These are phyloP conservation scores for Xerocomus minutiporus DNA, from an alignment of 1,284 basidiomycete species.

Conservation along the genomic window DNA sequence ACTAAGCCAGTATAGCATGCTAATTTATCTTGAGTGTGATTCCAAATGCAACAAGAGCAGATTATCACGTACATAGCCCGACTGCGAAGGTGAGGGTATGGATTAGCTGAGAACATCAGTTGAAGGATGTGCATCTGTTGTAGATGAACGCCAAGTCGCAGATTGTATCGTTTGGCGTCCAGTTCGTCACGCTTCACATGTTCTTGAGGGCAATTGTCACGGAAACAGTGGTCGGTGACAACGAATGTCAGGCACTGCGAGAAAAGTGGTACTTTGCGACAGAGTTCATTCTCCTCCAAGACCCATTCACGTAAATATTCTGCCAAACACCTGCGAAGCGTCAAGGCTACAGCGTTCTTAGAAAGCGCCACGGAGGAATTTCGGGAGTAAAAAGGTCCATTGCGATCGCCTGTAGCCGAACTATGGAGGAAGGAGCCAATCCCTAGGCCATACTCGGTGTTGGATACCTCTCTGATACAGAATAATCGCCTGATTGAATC, in stretches of 20 bases:
- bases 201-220: conserved; percentile 35
- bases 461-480: conserved; percentile 30
- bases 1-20: conserved; percentile 31
- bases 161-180: conserved; percentile 34
- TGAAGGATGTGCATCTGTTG: conserved; percentile 48
- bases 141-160: conserved; percentile 41
- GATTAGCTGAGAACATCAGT: conserved; percentile 18
- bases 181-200: conserved; percentile 33
- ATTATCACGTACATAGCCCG: conserved; percentile 20
- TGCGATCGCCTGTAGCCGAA: conserved; percentile 4
- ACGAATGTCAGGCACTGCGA: conserved; percentile 40
- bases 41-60: not conserved
- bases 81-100: conserved; percentile 9
- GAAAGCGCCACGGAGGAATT: conserved; percentile 1
- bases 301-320: conserved; percentile 32
- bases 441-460: conserved; percentile 29
- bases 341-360: conserved; percentile 5
- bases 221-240: conserved; percentile 35
- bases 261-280: conserved; percentile 32
- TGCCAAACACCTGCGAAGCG: conserved; percentile 24
- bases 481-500: conserved; percentile 36
- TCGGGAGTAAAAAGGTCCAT: conserved; percentile 1
- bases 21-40: not conserved
- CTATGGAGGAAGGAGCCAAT: conserved; percentile 27
- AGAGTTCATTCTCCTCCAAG: conserved; percentile 34